These are phyloP conservation scores for Tylopilus subfusipes DNA, from an alignment of 768 basidiomycete species.

Conservation along the genomic window DNA sequence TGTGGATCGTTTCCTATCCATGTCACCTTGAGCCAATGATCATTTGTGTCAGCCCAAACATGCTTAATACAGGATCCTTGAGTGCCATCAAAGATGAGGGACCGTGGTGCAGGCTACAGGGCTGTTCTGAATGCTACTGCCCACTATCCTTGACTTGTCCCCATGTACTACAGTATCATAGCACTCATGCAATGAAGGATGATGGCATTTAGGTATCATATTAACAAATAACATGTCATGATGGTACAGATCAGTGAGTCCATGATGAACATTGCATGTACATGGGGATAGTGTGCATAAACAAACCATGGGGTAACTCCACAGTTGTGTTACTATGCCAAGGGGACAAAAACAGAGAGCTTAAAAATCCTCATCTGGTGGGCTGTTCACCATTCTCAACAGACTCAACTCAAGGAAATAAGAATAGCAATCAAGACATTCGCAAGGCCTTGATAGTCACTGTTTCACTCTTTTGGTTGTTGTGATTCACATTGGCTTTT, in stretches of 20 bases:
- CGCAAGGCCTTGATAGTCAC: constrained; percentile 35
- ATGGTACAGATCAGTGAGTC: constrained; percentile 15
- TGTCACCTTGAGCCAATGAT: too few relatives aligned
- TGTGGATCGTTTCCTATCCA: too few relatives aligned
- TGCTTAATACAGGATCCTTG: too few relatives aligned
- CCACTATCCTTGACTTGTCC: too few relatives aligned
- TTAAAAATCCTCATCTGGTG: constrained; percentile 43
- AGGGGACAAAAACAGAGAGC: neutral
- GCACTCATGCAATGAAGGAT: too few relatives aligned
- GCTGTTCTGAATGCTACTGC: too few relatives aligned
- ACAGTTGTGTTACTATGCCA: neutral
- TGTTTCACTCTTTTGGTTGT: constrained; percentile 23
- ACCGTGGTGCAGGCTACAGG: too few relatives aligned
- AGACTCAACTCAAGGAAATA: neutral
- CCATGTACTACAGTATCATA: too few relatives aligned
- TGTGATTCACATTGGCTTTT: constrained; percentile 55
- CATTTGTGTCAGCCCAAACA: too few relatives aligned
- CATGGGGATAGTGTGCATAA: too few relatives aligned
- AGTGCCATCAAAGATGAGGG: too few relatives aligned
- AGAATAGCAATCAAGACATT: constrained; percentile 16
- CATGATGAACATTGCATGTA: constrained; percentile 2
- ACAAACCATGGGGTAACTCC: neutral
- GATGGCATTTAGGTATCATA: constrained; percentile 8
- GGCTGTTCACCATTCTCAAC: constrained; percentile 22
- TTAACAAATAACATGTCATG: constrained; percentile 3